Evolutionary conservation across 1,284 basidiomycete genomes (phyloP).

Genomic region (Mycosarcoma maydis): DNA sequence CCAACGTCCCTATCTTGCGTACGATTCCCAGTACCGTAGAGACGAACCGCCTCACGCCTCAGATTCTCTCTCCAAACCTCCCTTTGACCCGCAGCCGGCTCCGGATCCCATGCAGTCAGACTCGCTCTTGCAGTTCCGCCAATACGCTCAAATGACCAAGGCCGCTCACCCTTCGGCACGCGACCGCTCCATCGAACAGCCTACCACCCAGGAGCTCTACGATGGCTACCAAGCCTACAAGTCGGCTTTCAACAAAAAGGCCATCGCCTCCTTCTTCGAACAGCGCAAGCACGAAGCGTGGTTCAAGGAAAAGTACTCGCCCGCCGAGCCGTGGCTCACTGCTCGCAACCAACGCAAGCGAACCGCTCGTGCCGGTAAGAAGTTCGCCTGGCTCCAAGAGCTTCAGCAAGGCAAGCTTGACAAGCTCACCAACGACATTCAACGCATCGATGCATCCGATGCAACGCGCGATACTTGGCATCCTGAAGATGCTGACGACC

Average conservation of each 20-base stretch:
- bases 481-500: constrained; percentile 17
- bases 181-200: constrained; percentile 42
- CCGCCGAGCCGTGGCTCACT: constrained; percentile 28
- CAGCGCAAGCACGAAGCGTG: constrained; percentile 52
- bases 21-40: constrained; percentile 32
- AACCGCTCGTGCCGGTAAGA: constrained; percentile 50
- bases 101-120: constrained; percentile 52
- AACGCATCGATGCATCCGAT: constrained; percentile 9
- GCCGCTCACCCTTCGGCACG: constrained; percentile 46
- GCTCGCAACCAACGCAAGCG: constrained; percentile 41
- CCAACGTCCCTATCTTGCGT: constrained; percentile 16
- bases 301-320: constrained; percentile 62
- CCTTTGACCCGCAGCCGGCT: constrained; percentile 10
- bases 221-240: constrained; percentile 59
- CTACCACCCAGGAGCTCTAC: constrained; percentile 51
- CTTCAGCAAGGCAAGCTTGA: constrained; percentile 54
- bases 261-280: constrained; percentile 55
- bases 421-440: constrained; percentile 52
- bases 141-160: constrained; percentile 50
- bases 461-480: constrained; percentile 1
- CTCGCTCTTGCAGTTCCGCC: constrained; percentile 44
- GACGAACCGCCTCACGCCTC: constrained; percentile 8
- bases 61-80: constrained; percentile 3
- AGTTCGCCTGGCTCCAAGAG: constrained; percentile 55
- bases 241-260: constrained; percentile 46